phyloP scores from a whole-genome alignment of 805 yeast species.

The Pichia insulana region DNA sequence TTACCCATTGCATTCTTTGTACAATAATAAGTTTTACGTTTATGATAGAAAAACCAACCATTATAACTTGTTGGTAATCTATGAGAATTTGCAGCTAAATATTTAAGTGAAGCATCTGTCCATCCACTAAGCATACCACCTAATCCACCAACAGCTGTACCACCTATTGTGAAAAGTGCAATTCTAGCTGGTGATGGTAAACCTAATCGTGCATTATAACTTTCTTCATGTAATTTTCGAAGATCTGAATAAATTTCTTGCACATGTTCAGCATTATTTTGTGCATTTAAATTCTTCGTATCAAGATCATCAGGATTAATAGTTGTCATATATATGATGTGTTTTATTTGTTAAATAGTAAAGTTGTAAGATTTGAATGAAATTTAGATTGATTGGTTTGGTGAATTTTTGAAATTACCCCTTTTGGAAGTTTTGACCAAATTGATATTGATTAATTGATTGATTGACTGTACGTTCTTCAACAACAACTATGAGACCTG shows the following conservation, averaged over 20 bases:
- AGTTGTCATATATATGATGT: slow-evolving; percentile 9
- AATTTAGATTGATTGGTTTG: too few species aligned
- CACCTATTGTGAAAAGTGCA: slow-evolving; percentile 30
- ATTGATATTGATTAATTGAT: too few species aligned
- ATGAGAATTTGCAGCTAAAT: slow-evolving; percentile 74
- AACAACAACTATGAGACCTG: not conserved
- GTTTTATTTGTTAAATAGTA: too few species aligned
- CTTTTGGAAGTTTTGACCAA: too few species aligned
- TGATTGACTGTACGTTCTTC: too few species aligned
- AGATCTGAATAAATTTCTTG: slow-evolving; percentile 11
- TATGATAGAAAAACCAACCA: slow-evolving; percentile 86
- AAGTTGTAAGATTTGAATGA: too few species aligned
- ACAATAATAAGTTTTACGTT: slow-evolving; percentile 71
- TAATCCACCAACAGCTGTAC: slow-evolving; percentile 37
- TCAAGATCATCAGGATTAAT: slow-evolving; percentile 14
- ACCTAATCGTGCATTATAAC: slow-evolving; percentile 33
- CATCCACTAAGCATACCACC: slow-evolving; percentile 58
- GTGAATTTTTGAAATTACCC: not conserved
- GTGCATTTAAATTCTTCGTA: slow-evolving; percentile 10
- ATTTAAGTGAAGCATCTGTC: slow-evolving; percentile 45
- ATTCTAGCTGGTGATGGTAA: slow-evolving; percentile 40
- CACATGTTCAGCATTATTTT: slow-evolving; percentile 9
- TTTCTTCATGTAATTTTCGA: slow-evolving; percentile 12
- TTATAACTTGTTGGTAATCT: slow-evolving; percentile 68
- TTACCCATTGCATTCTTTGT: slow-evolving; percentile 42